Evolutionary conservation across 2,329 filamentous ascomycete genomes (phyloP), one percentile per base, ranked within the genome.

Genomic region (Xylariaceae sp.): DNA sequence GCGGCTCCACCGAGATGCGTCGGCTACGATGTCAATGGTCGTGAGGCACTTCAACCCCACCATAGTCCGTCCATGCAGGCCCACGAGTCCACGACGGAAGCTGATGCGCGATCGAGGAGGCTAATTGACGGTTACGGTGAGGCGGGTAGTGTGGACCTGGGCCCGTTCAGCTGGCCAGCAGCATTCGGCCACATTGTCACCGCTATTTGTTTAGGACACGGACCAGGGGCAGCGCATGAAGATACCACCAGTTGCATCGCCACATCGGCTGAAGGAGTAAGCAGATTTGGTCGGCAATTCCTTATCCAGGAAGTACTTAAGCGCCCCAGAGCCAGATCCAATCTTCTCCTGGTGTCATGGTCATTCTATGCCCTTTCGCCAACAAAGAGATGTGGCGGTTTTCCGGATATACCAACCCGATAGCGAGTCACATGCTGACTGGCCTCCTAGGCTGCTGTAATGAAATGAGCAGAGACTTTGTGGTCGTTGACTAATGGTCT

Each of bases 111-210:
- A 48, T 29, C 43, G 34, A 43, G 29, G 39, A 55, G 17, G 45
- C 47, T 34, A 49, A 50, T 41, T 14, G 47, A 60, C 60, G 55
- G 53, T 53, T 54, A 59, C 58, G 65, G 59, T 64, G 66, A 68
- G 66, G 66, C 65, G 64, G 58, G 62, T 59, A 62, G 37, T 56
- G 68, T 70, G 69, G 67, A 69, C 45, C 62, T 24, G 39, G 52
- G 33, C 37, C 58, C 61, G 56, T 62, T 59, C 50, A 60, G 58
- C 60, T 65, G 61, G 60, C 69, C 67, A 70, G 64, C 60, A 50
- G 67, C 52, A 64, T 24, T 62, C 59, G 64, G 63, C 65, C 69
- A 71, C 68, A 69, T 70, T 48, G 68, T 71, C 69, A 71, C 69
- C 69, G 69, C 69, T 61, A 67, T 67, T 71, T 67, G 60, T 24